phyloP scores from a whole-genome alignment of 1,139 yeast genomes.

The Suhomyces choctaworum region DNA sequence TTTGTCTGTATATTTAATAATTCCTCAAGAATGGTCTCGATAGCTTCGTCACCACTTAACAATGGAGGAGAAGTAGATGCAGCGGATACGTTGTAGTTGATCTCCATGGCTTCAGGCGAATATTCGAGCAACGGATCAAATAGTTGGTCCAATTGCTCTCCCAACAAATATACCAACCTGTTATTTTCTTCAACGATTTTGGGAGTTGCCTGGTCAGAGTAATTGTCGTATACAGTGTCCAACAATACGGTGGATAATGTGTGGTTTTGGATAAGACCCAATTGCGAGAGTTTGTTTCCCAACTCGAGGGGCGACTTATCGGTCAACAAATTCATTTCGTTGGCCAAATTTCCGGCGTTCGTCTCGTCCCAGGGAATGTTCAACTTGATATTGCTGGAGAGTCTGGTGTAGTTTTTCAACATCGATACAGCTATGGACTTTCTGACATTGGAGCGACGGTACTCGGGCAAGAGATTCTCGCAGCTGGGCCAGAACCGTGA shows the following conservation, averaged over 20 bases:
- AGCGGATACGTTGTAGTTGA: conserved; percentile 57
- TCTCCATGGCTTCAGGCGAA: conserved; percentile 83
- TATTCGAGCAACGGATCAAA: conserved; percentile 90
- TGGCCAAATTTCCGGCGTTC: conserved; percentile 73
- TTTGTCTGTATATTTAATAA: conserved; percentile 69
- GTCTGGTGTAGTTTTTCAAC: conserved; percentile 63
- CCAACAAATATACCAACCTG: conserved; percentile 68
- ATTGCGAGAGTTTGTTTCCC: conserved; percentile 49
- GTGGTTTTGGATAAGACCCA: conserved; percentile 65
- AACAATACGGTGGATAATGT: conserved; percentile 54
- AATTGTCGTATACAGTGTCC: conserved; percentile 71
- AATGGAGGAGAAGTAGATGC: conserved; percentile 16
- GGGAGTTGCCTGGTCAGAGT: conserved; percentile 30
- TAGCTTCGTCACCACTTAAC: conserved; percentile 18
- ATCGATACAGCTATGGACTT: conserved; percentile 75
- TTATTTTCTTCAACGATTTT: conserved; percentile 63
- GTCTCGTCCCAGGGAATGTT: conserved; percentile 63
- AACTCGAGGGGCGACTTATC: conserved; percentile 54
- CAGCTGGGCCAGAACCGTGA: conserved; percentile 82
- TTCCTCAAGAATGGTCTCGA: conserved; percentile 61
- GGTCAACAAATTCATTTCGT: conserved; percentile 53
- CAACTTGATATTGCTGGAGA: conserved; percentile 32
- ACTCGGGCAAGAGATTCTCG: conserved; percentile 57
- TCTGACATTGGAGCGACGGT: conserved; percentile 60
- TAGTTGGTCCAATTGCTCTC: conserved; percentile 82